These are phyloP conservation scores for Podaxis sp. DNA, from an alignment of 768 basidiomycete species.

Conservation along the genomic window DNA sequence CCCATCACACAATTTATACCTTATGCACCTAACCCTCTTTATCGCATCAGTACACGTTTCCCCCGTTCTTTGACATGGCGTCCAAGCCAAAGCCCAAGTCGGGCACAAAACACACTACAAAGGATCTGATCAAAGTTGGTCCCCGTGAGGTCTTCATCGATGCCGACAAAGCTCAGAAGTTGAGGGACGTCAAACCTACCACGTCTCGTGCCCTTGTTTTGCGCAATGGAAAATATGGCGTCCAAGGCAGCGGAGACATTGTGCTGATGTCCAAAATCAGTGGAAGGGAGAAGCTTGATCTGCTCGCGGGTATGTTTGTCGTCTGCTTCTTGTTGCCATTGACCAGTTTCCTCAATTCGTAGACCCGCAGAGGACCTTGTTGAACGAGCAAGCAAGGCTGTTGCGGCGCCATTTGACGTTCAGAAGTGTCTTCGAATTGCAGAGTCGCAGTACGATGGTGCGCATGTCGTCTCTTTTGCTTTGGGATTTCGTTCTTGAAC, in stretches of 20 bases:
- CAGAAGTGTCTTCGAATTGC: constrained; percentile 66
- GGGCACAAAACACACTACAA: constrained; percentile 4
- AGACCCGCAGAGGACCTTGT: constrained; percentile 62
- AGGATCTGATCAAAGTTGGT: constrained; percentile 16
- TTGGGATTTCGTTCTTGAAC: constrained; percentile 11
- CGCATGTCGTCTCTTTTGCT: constrained; percentile 18
- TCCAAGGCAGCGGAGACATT: constrained; percentile 70
- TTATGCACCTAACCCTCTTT: background rate
- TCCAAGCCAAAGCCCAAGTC: constrained; percentile 20
- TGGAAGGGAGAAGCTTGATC: constrained; percentile 79
- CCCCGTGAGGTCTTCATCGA: constrained; percentile 19
- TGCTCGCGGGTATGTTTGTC: constrained; percentile 61
- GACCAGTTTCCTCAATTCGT: constrained; percentile 15
- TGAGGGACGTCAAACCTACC: constrained; percentile 45
- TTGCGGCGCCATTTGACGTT: constrained; percentile 65
- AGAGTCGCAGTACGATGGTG: constrained; percentile 73
- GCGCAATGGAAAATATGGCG: constrained; percentile 74
- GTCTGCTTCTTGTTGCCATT: constrained; percentile 10
- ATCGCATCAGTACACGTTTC: background rate
- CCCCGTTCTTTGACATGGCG: constrained; percentile 22
- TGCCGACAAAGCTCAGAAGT: constrained; percentile 14
- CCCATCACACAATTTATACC: background rate
- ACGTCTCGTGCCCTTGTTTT: constrained; percentile 74
- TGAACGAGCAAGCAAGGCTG: constrained; percentile 53
- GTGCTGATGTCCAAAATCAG: constrained; percentile 57